Evolutionary conservation across 164 flowering plant species (phyloP).

Genomic region (Umbilicus rupestris): DNA sequence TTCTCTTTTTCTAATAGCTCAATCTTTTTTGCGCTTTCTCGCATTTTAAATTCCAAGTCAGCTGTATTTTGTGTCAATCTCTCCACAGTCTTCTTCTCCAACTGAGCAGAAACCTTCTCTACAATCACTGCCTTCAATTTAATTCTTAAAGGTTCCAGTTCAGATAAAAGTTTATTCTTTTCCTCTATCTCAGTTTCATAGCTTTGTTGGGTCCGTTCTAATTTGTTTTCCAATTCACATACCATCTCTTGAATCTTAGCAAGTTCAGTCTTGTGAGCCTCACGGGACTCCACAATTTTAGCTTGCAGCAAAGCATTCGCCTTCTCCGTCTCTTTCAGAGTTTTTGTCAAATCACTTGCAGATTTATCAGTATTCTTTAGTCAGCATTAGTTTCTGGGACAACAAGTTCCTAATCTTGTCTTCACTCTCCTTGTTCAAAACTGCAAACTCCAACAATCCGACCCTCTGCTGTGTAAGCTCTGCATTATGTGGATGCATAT

Average conservation of each 20-base stretch:
- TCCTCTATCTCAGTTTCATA: conserved; percentile 14
- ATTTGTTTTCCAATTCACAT: background rate
- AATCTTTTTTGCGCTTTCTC: conserved; percentile 22
- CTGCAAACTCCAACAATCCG: conserved; percentile 19
- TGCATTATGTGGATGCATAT: too few species aligned
- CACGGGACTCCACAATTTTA: background rate
- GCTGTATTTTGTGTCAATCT: conserved; percentile 17
- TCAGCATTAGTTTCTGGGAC: conserved; percentile 11
- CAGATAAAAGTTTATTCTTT: conserved; percentile 14
- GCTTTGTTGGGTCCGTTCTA: background rate
- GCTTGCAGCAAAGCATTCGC: background rate
- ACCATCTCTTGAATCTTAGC: background rate
- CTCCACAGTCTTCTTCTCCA: conserved; percentile 29
- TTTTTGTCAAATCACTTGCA: conserved; percentile 15
- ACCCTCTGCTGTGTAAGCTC: conserved; percentile 25
- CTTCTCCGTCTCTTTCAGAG: background rate
- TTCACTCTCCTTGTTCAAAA: conserved; percentile 26
- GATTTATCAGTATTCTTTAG: background rate
- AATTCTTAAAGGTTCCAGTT: conserved; percentile 13
- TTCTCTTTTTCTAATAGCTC: conserved; percentile 17
- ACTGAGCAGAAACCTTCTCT: conserved; percentile 26
- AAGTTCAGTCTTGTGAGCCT: background rate
- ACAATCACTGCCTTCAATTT: conserved; percentile 26
- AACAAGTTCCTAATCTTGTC: conserved; percentile 5
- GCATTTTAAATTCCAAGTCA: conserved; percentile 25